Conservation (phyloP, 345 rosid species). For the Microthlaspi erraticum region DNA sequence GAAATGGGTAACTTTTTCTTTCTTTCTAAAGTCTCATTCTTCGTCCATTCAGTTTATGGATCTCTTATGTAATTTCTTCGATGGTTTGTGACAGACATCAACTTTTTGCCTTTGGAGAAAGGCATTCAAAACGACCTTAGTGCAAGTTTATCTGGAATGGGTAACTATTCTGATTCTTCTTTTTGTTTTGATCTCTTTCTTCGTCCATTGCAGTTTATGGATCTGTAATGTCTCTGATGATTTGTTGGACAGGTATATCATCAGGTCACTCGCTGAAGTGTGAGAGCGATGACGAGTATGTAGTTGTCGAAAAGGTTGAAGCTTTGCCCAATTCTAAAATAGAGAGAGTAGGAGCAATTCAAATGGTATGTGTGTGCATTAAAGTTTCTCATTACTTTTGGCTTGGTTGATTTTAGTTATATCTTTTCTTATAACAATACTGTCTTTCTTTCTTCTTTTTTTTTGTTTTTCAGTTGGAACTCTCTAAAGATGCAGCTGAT, state of each 20-base stretch:
- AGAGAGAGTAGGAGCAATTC: conserved; percentile 32
- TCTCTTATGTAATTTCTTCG: neutral
- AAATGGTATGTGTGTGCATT: conserved; percentile 31
- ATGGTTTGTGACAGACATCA: neutral
- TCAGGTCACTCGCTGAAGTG: conserved; percentile 14
- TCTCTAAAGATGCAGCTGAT: conserved; percentile 18
- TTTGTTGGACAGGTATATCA: neutral
- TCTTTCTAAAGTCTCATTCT: neutral
- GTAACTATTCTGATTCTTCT: neutral
- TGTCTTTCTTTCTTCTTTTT: neutral
- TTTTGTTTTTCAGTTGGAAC: conserved; percentile 20
- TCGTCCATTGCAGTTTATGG: neutral
- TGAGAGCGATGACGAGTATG: conserved; percentile 32
- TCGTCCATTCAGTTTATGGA: neutral
- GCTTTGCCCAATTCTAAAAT: neutral
- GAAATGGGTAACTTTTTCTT: conserved; percentile 9
- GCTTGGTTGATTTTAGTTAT: neutral
- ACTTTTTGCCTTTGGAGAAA: conserved; percentile 5
- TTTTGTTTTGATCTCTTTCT: neutral
- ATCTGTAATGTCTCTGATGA: no score
- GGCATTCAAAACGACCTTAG: neutral
- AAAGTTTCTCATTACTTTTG: conserved; percentile 1
- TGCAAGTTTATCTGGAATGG: conserved; percentile 19
- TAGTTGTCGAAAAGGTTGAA: conserved; percentile 23
- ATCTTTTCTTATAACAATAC: neutral